These are phyloP conservation scores for Dimocarpus longan DNA, from an alignment of 345 rosid genomes.

Conservation along the genomic window DNA sequence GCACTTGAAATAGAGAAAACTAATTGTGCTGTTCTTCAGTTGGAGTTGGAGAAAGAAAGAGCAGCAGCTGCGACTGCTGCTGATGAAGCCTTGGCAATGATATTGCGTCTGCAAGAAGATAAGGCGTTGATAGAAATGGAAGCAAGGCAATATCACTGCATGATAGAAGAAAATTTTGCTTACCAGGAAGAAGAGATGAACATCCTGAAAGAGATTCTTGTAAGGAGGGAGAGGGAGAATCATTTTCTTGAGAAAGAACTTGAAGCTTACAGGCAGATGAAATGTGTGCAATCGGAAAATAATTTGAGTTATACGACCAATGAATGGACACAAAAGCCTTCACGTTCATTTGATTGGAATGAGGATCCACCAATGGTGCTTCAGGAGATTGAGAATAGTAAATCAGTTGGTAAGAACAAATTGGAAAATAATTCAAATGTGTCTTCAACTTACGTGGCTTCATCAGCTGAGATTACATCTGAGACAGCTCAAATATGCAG, in stretches of 20 bases:
- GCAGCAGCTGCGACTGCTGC: conserved; percentile 80
- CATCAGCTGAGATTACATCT: conserved; percentile 16
- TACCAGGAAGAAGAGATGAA: conserved; percentile 87
- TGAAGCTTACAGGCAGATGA: conserved; percentile 60
- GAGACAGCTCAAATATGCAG: conserved; percentile 14
- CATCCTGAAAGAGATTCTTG: conserved; percentile 79
- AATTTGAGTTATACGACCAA: conserved; percentile 21
- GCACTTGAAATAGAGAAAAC: conserved; percentile 58
- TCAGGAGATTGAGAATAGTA: conserved; percentile 22
- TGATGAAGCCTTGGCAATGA: conserved; percentile 97
- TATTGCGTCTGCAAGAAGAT: conserved; percentile 73
- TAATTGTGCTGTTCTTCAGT: conserved; percentile 44
- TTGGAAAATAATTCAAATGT: conserved; percentile 12
- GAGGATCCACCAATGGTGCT: conserved; percentile 22
- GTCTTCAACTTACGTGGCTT: conserved; percentile 21
- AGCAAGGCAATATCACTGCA: conserved; percentile 79
- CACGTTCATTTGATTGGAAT: conserved; percentile 21
- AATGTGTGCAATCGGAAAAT: conserved; percentile 31
- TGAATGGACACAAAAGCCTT: conserved; percentile 16
- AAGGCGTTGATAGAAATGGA: conserved; percentile 87
- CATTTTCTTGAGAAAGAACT: conserved; percentile 81
- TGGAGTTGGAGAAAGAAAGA: conserved; percentile 84
- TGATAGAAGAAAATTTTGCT: conserved; percentile 83
- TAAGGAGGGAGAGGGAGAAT: conserved; percentile 74
- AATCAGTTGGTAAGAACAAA: conserved; percentile 21